Conservation (phyloP, 2,329 filamentous ascomycete species). For the Chaetomium olivaceum region DNA sequence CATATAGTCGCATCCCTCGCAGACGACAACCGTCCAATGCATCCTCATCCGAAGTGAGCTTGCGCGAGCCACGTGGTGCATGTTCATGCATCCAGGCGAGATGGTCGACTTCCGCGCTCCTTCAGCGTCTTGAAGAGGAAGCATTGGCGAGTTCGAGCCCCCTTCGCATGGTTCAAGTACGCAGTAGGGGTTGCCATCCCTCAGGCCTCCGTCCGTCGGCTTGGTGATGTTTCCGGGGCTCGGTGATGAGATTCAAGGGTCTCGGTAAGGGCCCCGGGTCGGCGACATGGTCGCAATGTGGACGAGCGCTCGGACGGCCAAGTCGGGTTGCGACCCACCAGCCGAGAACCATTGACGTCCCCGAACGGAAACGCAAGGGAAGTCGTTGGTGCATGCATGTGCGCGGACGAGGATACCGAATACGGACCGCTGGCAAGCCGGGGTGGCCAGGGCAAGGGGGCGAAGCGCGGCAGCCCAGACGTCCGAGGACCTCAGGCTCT, state of each 20-base stretch:
- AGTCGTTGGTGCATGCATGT: not conserved
- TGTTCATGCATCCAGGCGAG: not conserved
- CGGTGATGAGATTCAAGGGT: not conserved
- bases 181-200: not conserved
- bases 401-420: not conserved
- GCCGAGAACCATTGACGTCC: not conserved
- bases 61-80: not conserved
- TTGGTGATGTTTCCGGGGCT: not conserved
- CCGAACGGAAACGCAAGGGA: not conserved
- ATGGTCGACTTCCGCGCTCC: not conserved
- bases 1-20: too few relatives aligned
- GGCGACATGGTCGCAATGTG: not conserved
- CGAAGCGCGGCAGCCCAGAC: not conserved
- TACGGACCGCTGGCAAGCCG: not conserved
- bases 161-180: not conserved
- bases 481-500: not conserved
- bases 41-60: too few relatives aligned
- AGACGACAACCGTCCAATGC: not conserved
- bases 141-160: not conserved
- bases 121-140: too few relatives aligned
- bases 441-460: not conserved
- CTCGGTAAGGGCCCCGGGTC: not conserved
- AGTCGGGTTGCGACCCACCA: not conserved
- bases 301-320: slow-evolving; percentile 3
- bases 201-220: not conserved